A percentile compares a stretch with the other conserved stretches of the same genome.
Conservation (phyloP, 1,284 basidiomycete genomes). For the Malassezia slooffiae region DNA sequence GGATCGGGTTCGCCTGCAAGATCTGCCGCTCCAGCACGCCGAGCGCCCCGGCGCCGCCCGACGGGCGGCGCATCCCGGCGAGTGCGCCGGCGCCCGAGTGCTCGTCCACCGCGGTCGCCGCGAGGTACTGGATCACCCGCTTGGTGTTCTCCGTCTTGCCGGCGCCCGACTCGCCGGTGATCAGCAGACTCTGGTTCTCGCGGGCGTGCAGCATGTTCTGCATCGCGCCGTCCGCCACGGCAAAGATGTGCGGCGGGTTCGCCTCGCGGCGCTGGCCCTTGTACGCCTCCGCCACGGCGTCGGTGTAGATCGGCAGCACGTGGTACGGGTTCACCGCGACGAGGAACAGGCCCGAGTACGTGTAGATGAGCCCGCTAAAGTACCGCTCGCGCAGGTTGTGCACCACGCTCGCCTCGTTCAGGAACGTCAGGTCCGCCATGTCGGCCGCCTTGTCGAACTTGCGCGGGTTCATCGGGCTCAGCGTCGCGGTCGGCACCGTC, state of each 20-base stretch:
- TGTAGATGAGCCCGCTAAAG: slow-evolving; percentile 85
- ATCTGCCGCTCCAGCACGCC: slow-evolving; percentile 93
- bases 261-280: slow-evolving; percentile 82
- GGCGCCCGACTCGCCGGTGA: slow-evolving; percentile 98
- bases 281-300: slow-evolving; percentile 83
- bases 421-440: slow-evolving; percentile 92
- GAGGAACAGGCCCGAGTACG: slow-evolving; percentile 89
- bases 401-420: slow-evolving; percentile 97
- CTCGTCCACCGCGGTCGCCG: slow-evolving; percentile 70
- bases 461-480: slow-evolving; percentile 63
- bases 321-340: slow-evolving; percentile 98
- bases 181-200: slow-evolving; percentile 94
- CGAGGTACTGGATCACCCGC: slow-evolving; percentile 98
- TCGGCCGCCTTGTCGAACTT: slow-evolving; percentile 97
- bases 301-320: slow-evolving; percentile 79
- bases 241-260: slow-evolving; percentile 93
- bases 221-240: slow-evolving; percentile 95
- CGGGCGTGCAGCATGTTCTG: slow-evolving; percentile 94
- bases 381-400: slow-evolving; percentile 88
- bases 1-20: slow-evolving; percentile 90
- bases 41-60: slow-evolving; percentile 49
- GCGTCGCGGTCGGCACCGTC: slow-evolving; percentile 35
- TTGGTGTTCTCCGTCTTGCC: slow-evolving; percentile 99
- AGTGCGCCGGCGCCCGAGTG: slow-evolving; percentile 13
- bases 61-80: slow-evolving; percentile 24